These are phyloP conservation scores for Ormosia emarginata DNA, from an alignment of 306 rosid genomes.

Conservation along the genomic window DNA sequence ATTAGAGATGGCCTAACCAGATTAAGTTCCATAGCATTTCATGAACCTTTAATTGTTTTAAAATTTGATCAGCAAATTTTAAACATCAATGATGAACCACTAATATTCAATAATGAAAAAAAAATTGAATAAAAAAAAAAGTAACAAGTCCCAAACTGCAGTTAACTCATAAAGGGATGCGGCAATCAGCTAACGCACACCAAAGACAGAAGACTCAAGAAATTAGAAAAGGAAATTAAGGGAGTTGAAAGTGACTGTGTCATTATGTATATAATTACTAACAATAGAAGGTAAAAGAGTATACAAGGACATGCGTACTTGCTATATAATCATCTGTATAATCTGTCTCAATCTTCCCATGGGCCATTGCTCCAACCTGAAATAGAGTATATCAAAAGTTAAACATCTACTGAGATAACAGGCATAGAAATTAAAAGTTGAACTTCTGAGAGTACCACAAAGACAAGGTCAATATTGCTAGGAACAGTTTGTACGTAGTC, in stretches of 20 bases:
- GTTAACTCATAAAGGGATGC: background rate
- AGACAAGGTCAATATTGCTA: constrained; percentile 50
- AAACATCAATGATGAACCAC: background rate
- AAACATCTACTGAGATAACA: background rate
- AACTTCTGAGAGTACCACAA: constrained; percentile 55
- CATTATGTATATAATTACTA: no score
- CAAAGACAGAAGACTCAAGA: background rate
- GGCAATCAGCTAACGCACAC: background rate
- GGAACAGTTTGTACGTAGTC: constrained; percentile 39
- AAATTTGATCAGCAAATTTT: background rate
- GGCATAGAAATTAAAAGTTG: background rate
- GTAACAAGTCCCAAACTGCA: background rate
- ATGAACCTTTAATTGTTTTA: background rate
- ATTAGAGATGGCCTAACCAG: background rate
- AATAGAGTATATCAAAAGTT: background rate
- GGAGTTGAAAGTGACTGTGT: background rate
- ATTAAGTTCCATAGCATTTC: background rate
- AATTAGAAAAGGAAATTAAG: background rate
- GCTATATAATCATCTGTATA: constrained; percentile 73
- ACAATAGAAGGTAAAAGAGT: background rate
- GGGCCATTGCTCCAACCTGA: constrained; percentile 93
- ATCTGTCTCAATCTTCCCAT: constrained; percentile 75
- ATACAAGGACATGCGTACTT: constrained; percentile 37
- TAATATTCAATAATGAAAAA: background rate
- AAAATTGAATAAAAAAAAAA: no score